Base-by-base conservation (phyloP, 2,329 filamentous ascomycete species). In the Alternaria longipes region DNA sequence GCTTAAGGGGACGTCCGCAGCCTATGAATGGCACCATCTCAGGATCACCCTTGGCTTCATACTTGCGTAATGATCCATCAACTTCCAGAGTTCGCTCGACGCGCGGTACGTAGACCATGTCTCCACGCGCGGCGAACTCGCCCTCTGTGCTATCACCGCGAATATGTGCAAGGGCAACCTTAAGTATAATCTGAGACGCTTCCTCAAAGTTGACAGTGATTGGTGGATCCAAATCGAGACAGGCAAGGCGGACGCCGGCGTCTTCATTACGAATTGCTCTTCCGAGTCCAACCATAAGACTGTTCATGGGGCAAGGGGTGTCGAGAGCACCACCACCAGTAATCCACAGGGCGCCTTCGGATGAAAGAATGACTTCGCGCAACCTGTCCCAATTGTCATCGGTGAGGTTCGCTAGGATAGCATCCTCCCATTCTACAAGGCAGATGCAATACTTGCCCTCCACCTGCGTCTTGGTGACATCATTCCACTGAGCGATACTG, bases 201-300 rank as follows among this genome's bases (percentile, higher is more conserved):
- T 54, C 24, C 8, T 54, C 50, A 8, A 54, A 36, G 9, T 59
- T 34, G 24, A 59, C 42, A 7, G 11, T 49, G 32, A 34, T 49
- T 9, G 50, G 16, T 22, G 42, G 32, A 20, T 59, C 56, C 30
- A 59, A 20, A 49, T 59, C 56, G 24, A 59, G 42, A 54, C 56
- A 59, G 5, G 50, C 56, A 26, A 59, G 56, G 34, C 50, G 50
- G 36, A 59, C 56, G 2, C 50, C 42, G 9, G 56, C 56, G 3
- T 59, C 42, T 11, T 59, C 56, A 3, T 59, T 59, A 20, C 56
- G 56, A 34, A 59, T 59, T 14, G 56, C 56, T 36, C 56, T 59
- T 40, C 41, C 49, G 16, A 59, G 56, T 34, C 56, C 56, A 18
- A 59, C 50, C 56, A 59, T 59, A 9, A 59, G 56, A 30, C 56